Evolutionary conservation across 2,329 filamentous ascomycete species (phyloP).

Genomic region (Neofusicoccum cordaticola): DNA sequence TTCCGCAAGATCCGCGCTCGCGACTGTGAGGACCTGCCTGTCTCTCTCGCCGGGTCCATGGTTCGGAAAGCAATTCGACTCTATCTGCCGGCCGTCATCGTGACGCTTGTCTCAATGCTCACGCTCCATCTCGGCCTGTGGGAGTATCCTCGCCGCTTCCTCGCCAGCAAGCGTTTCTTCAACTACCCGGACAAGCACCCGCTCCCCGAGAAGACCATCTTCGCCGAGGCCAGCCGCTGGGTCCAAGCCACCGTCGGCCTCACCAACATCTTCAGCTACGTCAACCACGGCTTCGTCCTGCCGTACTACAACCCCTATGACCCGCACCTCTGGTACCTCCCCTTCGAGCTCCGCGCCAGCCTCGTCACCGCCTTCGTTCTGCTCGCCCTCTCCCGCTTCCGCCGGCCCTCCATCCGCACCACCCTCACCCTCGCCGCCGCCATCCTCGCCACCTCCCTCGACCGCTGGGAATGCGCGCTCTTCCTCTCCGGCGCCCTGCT

Average conservation of each 20-base stretch:
- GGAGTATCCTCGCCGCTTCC: slow-evolving; percentile 1
- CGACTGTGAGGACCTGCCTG: slow-evolving; percentile 40
- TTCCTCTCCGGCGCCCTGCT: slow-evolving; percentile 6
- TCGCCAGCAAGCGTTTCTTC: background rate
- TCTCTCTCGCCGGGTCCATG: slow-evolving; percentile 41
- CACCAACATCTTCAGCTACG: slow-evolving; percentile 1
- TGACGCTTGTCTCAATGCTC: slow-evolving; percentile 35
- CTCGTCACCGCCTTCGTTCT: slow-evolving; percentile 43
- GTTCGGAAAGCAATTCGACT: slow-evolving; percentile 44
- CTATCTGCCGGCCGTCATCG: background rate
- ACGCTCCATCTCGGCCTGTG: background rate
- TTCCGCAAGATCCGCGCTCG: slow-evolving; percentile 38
- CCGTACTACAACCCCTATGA: slow-evolving; percentile 16
- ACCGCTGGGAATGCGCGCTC: slow-evolving; percentile 12
- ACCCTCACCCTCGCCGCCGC: slow-evolving; percentile 57
- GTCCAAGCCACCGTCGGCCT: background rate
- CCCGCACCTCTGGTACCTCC: slow-evolving; percentile 47
- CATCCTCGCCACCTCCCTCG: slow-evolving; percentile 42
- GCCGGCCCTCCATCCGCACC: slow-evolving; percentile 31
- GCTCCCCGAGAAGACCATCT: background rate
- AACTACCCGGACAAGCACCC: slow-evolving; percentile 14
- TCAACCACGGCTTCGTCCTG: slow-evolving; percentile 8
- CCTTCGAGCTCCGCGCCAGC: slow-evolving; percentile 45
- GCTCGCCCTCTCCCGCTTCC: slow-evolving; percentile 25
- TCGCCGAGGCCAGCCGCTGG: background rate